These are phyloP conservation scores for Solanum hybrid DNA, from an alignment of 305 asterid genomes.

Conservation along the genomic window DNA sequence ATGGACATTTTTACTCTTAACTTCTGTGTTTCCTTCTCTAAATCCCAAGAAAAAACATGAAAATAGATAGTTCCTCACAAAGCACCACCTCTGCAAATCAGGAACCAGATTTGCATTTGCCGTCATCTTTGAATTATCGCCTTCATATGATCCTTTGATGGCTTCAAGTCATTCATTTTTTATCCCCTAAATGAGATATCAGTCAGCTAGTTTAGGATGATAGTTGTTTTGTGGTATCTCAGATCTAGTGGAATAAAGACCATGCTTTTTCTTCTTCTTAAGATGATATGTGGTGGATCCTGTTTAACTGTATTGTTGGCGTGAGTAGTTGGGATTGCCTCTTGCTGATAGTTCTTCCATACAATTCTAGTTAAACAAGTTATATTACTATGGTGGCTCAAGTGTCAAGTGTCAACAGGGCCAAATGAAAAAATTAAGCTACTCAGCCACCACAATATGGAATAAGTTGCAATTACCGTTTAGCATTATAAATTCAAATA, in stretches of 20 bases:
- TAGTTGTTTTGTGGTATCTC: background rate
- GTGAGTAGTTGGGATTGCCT: background rate
- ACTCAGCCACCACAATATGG: background rate
- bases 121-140: background rate
- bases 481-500: background rate
- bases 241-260: background rate
- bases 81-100: background rate
- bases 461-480: background rate
- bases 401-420: background rate
- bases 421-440: background rate
- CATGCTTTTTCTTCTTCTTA: background rate
- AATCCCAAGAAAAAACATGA: background rate
- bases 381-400: background rate
- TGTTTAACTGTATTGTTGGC: background rate
- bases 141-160: background rate
- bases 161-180: background rate
- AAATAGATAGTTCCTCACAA: background rate
- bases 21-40: background rate
- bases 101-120: background rate
- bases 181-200: background rate
- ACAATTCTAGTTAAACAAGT: background rate
- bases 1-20: background rate
- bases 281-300: background rate
- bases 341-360: background rate
- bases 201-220: background rate